Conservation (phyloP, 2,329 filamentous ascomycete genomes). For the Delphinella strobiligena region DNA sequence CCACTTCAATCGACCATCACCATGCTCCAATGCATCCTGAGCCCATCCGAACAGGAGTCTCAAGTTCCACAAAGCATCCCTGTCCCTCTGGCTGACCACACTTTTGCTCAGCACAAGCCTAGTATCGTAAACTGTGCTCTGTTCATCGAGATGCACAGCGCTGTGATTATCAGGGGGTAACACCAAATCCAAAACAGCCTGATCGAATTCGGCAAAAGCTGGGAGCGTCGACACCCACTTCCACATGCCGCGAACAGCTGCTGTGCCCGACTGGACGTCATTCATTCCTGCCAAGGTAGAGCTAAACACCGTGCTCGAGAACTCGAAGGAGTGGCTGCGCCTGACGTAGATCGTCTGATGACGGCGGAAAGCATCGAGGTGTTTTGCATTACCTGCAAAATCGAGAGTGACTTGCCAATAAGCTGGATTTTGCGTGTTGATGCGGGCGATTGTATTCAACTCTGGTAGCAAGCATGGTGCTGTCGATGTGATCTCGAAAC, state of each 20-base stretch:
- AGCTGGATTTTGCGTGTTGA: constrained; percentile 51
- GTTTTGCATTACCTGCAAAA: constrained; percentile 50
- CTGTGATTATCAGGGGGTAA: constrained; percentile 28
- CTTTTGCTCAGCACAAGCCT: constrained; percentile 47
- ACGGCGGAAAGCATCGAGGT: constrained; percentile 52
- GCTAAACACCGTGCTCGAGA: constrained; percentile 47
- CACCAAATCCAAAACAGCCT: constrained; percentile 48
- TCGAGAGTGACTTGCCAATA: constrained; percentile 78
- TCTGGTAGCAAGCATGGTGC: constrained; percentile 53
- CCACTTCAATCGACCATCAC: constrained; percentile 36
- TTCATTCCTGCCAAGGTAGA: constrained; percentile 65
- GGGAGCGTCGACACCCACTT: constrained; percentile 63
- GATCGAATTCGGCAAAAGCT: constrained; percentile 38
- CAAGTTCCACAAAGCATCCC: constrained; percentile 49
- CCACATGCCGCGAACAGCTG: constrained; percentile 36
- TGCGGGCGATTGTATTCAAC: constrained; percentile 47
- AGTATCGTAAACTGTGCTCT: constrained; percentile 56
- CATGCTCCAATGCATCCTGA: constrained; percentile 28
- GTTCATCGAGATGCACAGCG: constrained; percentile 37
- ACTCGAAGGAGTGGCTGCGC: constrained; percentile 44
- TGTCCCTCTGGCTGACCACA: constrained; percentile 12
- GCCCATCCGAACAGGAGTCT: constrained; percentile 55
- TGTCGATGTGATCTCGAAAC: constrained; percentile 21
- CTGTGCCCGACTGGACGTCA: constrained; percentile 33
- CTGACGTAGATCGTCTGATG: constrained; percentile 67